phyloP scores from a whole-genome alignment of 2,329 filamentous ascomycete species.

The Colletotrichum gloeosporioides region DNA sequence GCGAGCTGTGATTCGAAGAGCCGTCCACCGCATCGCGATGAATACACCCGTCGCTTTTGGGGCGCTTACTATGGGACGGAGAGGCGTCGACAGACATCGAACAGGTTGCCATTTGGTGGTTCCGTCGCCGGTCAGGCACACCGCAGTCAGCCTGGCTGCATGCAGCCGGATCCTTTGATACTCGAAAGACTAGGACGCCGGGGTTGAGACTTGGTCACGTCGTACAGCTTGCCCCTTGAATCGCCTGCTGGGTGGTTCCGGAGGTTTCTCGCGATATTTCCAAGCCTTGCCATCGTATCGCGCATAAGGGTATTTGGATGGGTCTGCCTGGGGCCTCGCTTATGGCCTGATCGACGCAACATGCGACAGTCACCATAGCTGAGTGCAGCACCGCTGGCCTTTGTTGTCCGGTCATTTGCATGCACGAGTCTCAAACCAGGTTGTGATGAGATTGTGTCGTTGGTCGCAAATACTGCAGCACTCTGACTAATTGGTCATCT shows the following conservation, averaged over 20 bases:
- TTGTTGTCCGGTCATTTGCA: not conserved
- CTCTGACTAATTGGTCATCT: not conserved
- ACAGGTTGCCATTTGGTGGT: not conserved
- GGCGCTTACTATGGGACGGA: not conserved
- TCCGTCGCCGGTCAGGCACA: not conserved
- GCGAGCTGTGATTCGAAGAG: not conserved
- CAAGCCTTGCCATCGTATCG: not conserved
- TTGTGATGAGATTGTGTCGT: not conserved
- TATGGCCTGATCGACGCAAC: not conserved
- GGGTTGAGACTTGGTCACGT: not conserved
- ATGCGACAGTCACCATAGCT: not conserved
- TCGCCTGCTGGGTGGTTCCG: not conserved
- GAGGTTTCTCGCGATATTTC: not conserved
- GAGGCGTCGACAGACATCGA: not conserved
- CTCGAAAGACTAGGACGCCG: not conserved
- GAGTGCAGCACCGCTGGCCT: not conserved
- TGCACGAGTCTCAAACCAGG: not conserved
- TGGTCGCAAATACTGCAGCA: not conserved
- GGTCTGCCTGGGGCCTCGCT: not conserved
- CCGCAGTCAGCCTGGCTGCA: not conserved
- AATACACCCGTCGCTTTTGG: not conserved
- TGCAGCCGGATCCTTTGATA: not conserved
- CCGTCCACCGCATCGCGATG: not conserved
- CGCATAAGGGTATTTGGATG: not conserved
- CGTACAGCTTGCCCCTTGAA: not conserved